Conservation (phyloP, 2,329 filamentous ascomycete genomes). For the Fusarium compactum region DNA sequence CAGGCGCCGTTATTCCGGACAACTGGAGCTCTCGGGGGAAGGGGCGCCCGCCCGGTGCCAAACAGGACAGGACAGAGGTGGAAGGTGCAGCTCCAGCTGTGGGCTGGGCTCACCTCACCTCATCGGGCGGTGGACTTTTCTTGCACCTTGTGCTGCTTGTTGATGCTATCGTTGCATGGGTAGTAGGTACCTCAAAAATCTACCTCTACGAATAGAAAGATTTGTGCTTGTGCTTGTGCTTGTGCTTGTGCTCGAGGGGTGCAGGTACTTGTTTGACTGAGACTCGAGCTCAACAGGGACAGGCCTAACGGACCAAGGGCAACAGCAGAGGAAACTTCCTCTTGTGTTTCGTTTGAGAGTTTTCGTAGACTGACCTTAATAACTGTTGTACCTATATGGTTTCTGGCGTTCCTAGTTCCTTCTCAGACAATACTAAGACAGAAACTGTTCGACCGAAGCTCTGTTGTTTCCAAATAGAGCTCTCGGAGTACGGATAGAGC, state of each 20-base stretch:
- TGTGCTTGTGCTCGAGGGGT: slow-evolving; percentile 14
- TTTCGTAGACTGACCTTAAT: slow-evolving; percentile 22
- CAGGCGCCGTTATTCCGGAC: slow-evolving; percentile 44
- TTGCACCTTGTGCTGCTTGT: slow-evolving; percentile 7
- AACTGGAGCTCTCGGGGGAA: slow-evolving; percentile 47
- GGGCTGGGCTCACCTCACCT: slow-evolving; percentile 43
- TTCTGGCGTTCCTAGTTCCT: slow-evolving; percentile 12
- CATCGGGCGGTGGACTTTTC: slow-evolving; percentile 22
- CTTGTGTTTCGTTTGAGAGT: slow-evolving; percentile 23
- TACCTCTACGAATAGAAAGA: background rate
- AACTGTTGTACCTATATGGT: slow-evolving; percentile 19
- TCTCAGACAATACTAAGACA: slow-evolving; percentile 12
- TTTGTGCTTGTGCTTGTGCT: background rate
- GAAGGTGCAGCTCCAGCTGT: slow-evolving; percentile 22
- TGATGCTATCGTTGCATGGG: slow-evolving; percentile 35
- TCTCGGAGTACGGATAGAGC: background rate
- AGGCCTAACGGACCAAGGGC: slow-evolving; percentile 46
- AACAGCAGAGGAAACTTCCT: slow-evolving; percentile 21
- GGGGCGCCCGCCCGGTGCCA: slow-evolving; percentile 34
- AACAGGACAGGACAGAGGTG: slow-evolving; percentile 25
- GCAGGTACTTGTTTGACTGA: slow-evolving; percentile 20
- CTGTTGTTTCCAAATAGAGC: slow-evolving; percentile 4
- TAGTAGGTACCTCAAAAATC: slow-evolving; percentile 11
- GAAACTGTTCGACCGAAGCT: slow-evolving; percentile 2
- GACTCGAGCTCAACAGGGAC: slow-evolving; percentile 36